A percentile compares a stretch with the other conserved stretches of the same genome.
Evolutionary conservation across 2,329 filamentous ascomycete genomes (phyloP).

Genomic region (Mollisia scopiformis): DNA sequence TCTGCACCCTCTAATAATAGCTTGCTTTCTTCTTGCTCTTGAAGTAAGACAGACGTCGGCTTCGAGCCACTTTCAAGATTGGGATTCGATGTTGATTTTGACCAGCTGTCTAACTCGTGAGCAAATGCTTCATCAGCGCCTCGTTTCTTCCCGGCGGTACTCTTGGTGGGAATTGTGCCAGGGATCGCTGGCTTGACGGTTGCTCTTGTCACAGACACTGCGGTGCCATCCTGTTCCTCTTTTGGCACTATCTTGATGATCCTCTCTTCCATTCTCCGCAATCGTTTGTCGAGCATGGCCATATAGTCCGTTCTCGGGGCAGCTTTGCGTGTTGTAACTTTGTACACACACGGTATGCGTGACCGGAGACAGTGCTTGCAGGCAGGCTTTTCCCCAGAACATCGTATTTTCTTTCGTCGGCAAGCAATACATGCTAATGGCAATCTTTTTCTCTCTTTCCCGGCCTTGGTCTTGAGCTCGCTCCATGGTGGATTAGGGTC

Average conservation of each 20-base stretch:
- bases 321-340: constrained; percentile 91
- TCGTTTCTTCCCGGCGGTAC: constrained; percentile 73
- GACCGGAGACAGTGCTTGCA: constrained; percentile 96
- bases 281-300: constrained; percentile 95
- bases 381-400: constrained; percentile 94
- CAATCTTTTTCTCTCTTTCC: constrained; percentile 91
- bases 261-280: constrained; percentile 97
- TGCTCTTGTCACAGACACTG: constrained; percentile 73
- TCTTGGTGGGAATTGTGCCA: constrained; percentile 52
- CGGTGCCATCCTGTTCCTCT: constrained; percentile 69
- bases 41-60: constrained; percentile 57
- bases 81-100: constrained; percentile 58
- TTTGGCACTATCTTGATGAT: constrained; percentile 96
- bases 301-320: constrained; percentile 97
- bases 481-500: constrained; percentile 72
- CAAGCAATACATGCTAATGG: constrained; percentile 96
- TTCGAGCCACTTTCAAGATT: constrained; percentile 50
- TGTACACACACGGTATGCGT: constrained; percentile 95
- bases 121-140: constrained; percentile 87
- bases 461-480: constrained; percentile 86
- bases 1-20: constrained; percentile 82
- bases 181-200: constrained; percentile 80
- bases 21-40: constrained; percentile 74
- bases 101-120: constrained; percentile 80
- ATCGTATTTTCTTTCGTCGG: constrained; percentile 95